A percentile compares a stretch with the other conserved stretches of the same genome.
phyloP scores from a whole-genome alignment of 805 yeast genomes.

The Vanderwaltozyma tropicalis region DNA sequence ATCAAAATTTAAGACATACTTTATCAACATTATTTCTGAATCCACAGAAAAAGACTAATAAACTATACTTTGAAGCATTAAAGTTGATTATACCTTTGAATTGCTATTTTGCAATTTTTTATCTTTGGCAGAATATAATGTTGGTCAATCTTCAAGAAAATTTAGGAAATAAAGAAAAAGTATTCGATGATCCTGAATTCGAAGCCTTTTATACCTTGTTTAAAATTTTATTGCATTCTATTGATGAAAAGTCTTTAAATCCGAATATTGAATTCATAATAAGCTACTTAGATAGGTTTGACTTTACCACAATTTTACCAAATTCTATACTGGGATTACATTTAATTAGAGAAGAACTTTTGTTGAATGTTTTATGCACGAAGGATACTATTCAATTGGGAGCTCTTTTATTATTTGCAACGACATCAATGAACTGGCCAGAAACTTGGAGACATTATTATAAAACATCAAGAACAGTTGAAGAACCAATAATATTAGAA shows the following conservation, averaged over 20 bases:
- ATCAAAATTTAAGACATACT: constrained; percentile 2
- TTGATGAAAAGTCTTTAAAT: background rate
- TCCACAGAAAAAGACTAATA: constrained; percentile 7
- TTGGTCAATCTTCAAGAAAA: background rate
- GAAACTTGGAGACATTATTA: constrained; percentile 54
- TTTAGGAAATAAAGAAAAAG: too few species aligned
- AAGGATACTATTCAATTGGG: constrained; percentile 36
- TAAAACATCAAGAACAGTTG: background rate
- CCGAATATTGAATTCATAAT: background rate
- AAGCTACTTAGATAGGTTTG: background rate
- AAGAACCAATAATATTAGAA: background rate
- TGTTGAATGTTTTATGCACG: constrained; percentile 41
- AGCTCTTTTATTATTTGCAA: constrained; percentile 46
- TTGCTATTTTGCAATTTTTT: constrained; percentile 10
- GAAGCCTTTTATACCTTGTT: constrained; percentile 6
- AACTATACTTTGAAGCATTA: constrained; percentile 14
- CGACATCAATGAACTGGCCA: constrained; percentile 68
- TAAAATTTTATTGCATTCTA: background rate
- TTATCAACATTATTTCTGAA: constrained; percentile 7
- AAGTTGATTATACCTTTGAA: constrained; percentile 11
- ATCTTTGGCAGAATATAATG: constrained; percentile 20
- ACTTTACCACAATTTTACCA: constrained; percentile 30
- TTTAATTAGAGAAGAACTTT: constrained; percentile 63
- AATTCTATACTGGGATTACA: constrained; percentile 62
- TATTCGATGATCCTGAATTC: background rate